phyloP scores from a whole-genome alignment of 192 early-diverging fungal genomes.

The Phlyctochytrium arcticum region DNA sequence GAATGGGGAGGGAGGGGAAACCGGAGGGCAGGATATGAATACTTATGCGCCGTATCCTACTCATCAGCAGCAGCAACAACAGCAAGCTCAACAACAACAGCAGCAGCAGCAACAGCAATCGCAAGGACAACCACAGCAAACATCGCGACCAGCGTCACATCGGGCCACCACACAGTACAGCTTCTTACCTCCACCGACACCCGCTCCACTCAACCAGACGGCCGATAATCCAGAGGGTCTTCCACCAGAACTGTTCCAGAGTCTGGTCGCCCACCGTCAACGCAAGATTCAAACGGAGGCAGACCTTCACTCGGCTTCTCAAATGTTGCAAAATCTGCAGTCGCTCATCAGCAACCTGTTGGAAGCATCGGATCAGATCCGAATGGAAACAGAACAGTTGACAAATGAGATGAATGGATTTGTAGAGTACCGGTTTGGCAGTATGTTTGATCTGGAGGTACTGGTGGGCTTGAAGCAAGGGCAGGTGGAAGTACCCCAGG shows the following conservation, averaged over 20 bases:
- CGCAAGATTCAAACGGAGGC: slow-evolving; percentile 43
- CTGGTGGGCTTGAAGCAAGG: slow-evolving; percentile 60
- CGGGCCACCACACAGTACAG: neutral
- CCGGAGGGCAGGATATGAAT: slow-evolving; percentile 27
- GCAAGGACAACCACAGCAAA: neutral
- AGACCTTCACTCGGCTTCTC: slow-evolving; percentile 29
- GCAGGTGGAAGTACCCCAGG: slow-evolving; percentile 57
- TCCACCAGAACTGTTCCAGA: slow-evolving; percentile 40
- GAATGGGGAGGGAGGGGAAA: neutral
- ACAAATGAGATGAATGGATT: slow-evolving; percentile 44
- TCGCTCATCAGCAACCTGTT: slow-evolving; percentile 33
- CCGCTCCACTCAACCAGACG: neutral
- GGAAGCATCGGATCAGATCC: slow-evolving; percentile 43
- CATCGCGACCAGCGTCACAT: neutral
- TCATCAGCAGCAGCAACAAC: neutral
- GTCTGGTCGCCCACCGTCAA: slow-evolving; percentile 45
- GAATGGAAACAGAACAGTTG: slow-evolving; percentile 40
- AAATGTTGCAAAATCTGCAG: slow-evolving; percentile 25
- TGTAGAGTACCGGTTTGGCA: slow-evolving; percentile 48
- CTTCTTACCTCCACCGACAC: neutral
- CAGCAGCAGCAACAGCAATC: neutral
- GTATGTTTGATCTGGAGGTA: slow-evolving; percentile 50
- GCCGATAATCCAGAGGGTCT: slow-evolving; percentile 47
- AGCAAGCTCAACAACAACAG: too few relatives aligned
- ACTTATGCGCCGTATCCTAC: slow-evolving; percentile 21